Base-by-base conservation (phyloP, 2,329 filamentous ascomycete species). In the Penicillium verrucosum region DNA sequence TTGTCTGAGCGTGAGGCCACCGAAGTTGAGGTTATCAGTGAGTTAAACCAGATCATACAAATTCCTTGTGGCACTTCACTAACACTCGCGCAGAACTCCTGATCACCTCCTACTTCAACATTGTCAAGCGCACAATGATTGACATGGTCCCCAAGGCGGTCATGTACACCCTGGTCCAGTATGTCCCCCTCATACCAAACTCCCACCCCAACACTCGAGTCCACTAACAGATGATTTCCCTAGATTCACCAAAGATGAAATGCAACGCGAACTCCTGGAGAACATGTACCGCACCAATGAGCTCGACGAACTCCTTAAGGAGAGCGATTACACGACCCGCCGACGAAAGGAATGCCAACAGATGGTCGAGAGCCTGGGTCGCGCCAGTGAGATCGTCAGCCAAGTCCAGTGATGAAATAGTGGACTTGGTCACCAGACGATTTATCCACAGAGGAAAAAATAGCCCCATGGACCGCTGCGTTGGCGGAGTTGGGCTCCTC, bases 131-230 rank as follows among this genome's bases (percentile, higher is more conserved):
- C 66, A 99, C 95, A 59, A 95, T 99, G 92, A 97, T 97, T 65
- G 94, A 99, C 72, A 99, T 99, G 94, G 94, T 99, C 6, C 94
- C 94, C 65, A 99, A 99, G 80, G 94, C 94, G 40, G 95, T 99
- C 73, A 99, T 99, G 94, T 84, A 97, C 65, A 97, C 85, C 67
- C 88, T 99, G 44, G 94, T 99, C 50, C 88, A 93, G 89, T 96
- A 86, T 74, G 91, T 87, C 21, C 16, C 40, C 40, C 2, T 8
- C 23, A 10, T 9, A 7, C 23, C 1, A 27, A 18, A 5, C 21
- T 16, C 16, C 3, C 12, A 5, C 11, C 10, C 14, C 34, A 25
- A 14, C n/a, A n/a, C 7, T 2, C 12, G 14, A 14, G 27, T 25
- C 56, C 45, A 18, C 59, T 66, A 55, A 69, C 25, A 5, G 51